Percentiles rank a stretch among this genome's conserved stretches.
Evolutionary conservation across 2,329 filamentous ascomycete species (phyloP).

Genomic region (Capronia coronata): DNA sequence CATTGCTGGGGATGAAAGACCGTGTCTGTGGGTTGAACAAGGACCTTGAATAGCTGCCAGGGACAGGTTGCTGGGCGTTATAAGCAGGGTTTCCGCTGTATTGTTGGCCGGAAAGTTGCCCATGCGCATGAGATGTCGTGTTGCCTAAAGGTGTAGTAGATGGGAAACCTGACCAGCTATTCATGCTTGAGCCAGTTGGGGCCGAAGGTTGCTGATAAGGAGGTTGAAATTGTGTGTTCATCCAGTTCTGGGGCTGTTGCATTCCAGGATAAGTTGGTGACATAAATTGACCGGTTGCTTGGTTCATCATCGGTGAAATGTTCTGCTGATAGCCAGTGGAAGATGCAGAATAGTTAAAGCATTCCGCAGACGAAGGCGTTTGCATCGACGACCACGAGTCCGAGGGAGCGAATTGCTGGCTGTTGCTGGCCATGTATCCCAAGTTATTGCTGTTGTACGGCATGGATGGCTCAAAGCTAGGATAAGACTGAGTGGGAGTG

Average conservation of each 20-base stretch:
- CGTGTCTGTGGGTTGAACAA: constrained; percentile 93
- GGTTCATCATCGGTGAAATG: constrained; percentile 17
- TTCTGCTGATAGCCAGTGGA: constrained; percentile 14
- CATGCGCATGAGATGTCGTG: constrained; percentile 63
- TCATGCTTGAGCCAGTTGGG: constrained; percentile 33
- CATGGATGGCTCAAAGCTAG: constrained; percentile 22
- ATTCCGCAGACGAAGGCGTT: constrained; percentile 7
- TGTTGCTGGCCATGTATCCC: constrained; percentile 9
- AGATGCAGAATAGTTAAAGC: constrained; percentile 18
- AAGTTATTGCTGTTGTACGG: constrained; percentile 11
- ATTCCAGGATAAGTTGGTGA: constrained; percentile 30
- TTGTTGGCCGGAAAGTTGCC: constrained; percentile 66
- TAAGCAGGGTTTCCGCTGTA: constrained; percentile 51
- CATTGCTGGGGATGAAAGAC: constrained; percentile 69
- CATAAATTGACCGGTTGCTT: constrained; percentile 28
- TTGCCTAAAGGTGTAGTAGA: constrained; percentile 20
- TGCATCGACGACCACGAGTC: constrained; percentile 22
- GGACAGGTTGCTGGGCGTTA: constrained; percentile 64
- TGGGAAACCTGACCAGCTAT: constrained; percentile 21
- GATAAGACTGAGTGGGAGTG: constrained; percentile 25
- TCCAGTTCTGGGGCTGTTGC: constrained; percentile 31
- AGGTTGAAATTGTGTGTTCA: constrained; percentile 36
- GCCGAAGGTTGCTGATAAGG: constrained; percentile 37
- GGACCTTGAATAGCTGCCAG: constrained; percentile 75
- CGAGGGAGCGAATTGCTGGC: constrained; percentile 10